Evolutionary conservation across 202 grass and related monocot species (phyloP).

Genomic region (Schoenoplectus triqueter): DNA sequence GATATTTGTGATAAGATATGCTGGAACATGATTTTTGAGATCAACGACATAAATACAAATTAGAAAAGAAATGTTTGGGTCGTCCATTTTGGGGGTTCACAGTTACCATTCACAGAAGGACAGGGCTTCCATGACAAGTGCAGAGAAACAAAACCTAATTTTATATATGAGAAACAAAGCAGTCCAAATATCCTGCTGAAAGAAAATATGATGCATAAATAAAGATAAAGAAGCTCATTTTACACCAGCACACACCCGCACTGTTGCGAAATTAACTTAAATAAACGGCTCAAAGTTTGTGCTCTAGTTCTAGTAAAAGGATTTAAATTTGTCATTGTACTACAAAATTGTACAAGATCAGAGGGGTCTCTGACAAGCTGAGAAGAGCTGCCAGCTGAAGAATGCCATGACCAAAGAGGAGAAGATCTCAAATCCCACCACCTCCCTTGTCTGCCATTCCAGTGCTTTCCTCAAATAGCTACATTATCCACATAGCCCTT

Average conservation of each 20-base stretch:
- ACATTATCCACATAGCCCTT: slow-evolving; percentile 20
- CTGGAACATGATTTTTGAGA: neutral
- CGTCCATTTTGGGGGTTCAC: neutral
- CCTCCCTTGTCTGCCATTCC: slow-evolving; percentile 78
- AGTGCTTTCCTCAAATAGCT: slow-evolving; percentile 89
- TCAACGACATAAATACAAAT: neutral
- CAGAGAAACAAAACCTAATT: neutral
- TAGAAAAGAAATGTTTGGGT: neutral
- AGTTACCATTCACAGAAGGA: neutral
- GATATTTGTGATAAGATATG: neutral
- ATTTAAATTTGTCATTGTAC: neutral
- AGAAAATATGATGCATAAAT: slow-evolving; percentile 18
- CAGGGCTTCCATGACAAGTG: neutral
- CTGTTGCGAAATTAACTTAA: slow-evolving; percentile 18
- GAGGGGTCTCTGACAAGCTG: slow-evolving; percentile 85
- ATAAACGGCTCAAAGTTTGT: slow-evolving; percentile 10
- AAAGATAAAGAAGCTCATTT: slow-evolving; percentile 11
- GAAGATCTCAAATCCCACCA: slow-evolving; percentile 81
- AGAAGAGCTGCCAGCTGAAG: slow-evolving; percentile 96
- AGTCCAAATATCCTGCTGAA: slow-evolving; percentile 16
- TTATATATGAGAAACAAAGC: neutral
- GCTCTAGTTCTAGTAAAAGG: slow-evolving; percentile 24
- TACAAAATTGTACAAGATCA: slow-evolving; percentile 41
- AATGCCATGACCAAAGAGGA: slow-evolving; percentile 92
- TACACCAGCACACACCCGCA: neutral